Evolutionary conservation across 192 early-diverging fungal species (phyloP), one percentile per base, ranked within the genome.

Genomic region (Umbelopsis isabellina): DNA sequence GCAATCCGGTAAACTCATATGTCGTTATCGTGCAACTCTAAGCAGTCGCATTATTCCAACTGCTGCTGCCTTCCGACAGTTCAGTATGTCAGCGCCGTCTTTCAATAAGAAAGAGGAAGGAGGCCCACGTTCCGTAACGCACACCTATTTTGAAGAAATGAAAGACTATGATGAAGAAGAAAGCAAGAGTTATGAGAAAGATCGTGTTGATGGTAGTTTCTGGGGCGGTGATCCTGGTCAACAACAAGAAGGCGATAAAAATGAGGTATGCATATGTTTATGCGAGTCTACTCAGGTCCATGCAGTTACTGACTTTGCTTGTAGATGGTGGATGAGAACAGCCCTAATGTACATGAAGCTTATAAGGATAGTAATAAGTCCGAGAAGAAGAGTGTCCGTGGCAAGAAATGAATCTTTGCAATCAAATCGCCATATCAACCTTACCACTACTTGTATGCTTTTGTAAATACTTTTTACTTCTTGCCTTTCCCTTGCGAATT

Each of bases 161-260:
- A 61, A 61, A 35, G 55, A 61, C 27, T 61, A 61, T 61, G 55
- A 61, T 25, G 55, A 61, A 25, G 55, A 6, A 18, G 33, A 61
- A 8, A 61, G 55, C 30, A 30, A 27, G 30, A 33, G 25, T 0
- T 61, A 61, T 12, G 27, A 25, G 27, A 61, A 35, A 6, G 55
- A 61, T 33, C 55, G 55, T 7, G 55, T 61, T 1, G 55, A 61
- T n/a, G 55, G 55, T 6, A 61, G 55, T 18, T 61, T 61, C 55
- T 61, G 55, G 55, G 55, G 55, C 5, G 55, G 55, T 8, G 55
- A 61, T 33, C 55, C 55, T 35, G 55, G 55, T 35, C 55, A 61
- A 61, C 13, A 0, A 13, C 55, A 61, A 25, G 27, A 23, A 25
- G 55, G 55, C 11, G 55, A 61, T 8, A 30, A 61, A 33, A 61